These are phyloP conservation scores for Cladosporium velox DNA, from an alignment of 2,329 filamentous ascomycete species.

Conservation along the genomic window DNA sequence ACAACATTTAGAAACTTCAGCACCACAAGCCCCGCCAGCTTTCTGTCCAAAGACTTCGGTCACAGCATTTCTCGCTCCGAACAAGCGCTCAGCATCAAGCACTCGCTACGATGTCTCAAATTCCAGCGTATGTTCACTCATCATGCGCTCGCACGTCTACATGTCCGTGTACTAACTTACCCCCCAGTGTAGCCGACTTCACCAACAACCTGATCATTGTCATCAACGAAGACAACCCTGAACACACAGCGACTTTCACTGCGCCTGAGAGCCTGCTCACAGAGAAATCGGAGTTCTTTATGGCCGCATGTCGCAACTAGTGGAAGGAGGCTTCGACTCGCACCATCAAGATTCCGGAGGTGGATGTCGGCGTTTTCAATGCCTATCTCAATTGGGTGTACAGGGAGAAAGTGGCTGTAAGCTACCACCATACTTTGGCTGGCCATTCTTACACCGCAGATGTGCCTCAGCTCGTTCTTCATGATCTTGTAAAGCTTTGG, in stretches of 20 bases:
- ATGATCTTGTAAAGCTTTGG: background rate
- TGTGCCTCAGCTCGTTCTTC: background rate
- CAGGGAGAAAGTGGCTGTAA: background rate
- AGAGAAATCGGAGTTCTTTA: background rate
- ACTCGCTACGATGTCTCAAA: background rate
- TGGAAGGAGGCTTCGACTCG: background rate
- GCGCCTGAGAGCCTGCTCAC: background rate
- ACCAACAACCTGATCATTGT: background rate
- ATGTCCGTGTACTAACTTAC: background rate
- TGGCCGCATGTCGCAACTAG: background rate
- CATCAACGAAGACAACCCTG: background rate
- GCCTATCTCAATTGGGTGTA: background rate
- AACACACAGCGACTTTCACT: background rate
- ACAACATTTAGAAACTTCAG: no score
- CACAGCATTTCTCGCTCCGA: no score
- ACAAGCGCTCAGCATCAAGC: no score
- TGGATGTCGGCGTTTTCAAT: background rate
- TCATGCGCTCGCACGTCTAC: background rate
- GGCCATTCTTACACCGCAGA: no score
- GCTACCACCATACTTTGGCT: background rate
- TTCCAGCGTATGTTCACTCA: background rate
- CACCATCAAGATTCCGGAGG: background rate
- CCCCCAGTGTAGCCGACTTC: background rate
- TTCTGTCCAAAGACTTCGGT: no score
- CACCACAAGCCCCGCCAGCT: no score